Conservation (phyloP, 208 protist genomes). For the Leishmania braziliensis region DNA sequence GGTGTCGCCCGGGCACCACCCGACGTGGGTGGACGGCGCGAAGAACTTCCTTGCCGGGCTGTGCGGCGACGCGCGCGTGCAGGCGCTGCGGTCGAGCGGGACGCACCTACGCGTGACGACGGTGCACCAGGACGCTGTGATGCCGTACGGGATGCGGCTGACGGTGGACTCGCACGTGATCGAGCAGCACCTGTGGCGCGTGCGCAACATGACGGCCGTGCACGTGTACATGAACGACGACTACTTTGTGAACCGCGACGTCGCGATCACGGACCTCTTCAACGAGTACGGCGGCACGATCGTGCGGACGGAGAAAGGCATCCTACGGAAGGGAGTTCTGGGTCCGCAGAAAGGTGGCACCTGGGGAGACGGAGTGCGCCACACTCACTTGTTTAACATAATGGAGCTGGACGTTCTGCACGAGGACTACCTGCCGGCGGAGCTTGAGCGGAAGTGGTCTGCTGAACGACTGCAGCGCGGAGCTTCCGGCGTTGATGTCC, state of each 20-base stretch:
- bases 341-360: slow-evolving; percentile 84
- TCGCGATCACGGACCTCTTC: slow-evolving; percentile 54
- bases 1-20: slow-evolving; percentile 96
- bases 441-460: slow-evolving; percentile 3
- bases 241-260: slow-evolving; percentile 72
- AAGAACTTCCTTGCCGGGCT: slow-evolving; percentile 54
- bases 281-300: slow-evolving; percentile 68
- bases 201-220: slow-evolving; percentile 53
- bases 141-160: slow-evolving; percentile 58
- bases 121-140: slow-evolving; percentile 68
- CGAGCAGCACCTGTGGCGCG: slow-evolving; percentile 64
- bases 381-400: slow-evolving; percentile 50
- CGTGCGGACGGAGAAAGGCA: slow-evolving; percentile 41
- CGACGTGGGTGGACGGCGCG: slow-evolving; percentile 83
- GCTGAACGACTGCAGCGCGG: slow-evolving; percentile 70
- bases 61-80: slow-evolving; percentile 30
- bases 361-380: slow-evolving; percentile 1
- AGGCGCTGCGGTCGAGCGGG: slow-evolving; percentile 26
- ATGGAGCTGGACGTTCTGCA: slow-evolving; percentile 51
- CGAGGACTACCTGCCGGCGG: slow-evolving; percentile 21
- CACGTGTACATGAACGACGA: slow-evolving; percentile 81
- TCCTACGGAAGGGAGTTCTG: slow-evolving; percentile 62
- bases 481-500: slow-evolving; percentile 38
- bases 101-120: slow-evolving; percentile 58
- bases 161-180: slow-evolving; percentile 59